A percentile compares a stretch with the other conserved stretches of the same genome.
Evolutionary conservation across 2,329 filamentous ascomycete genomes (phyloP).

Genomic region (Gremmenia infestans): DNA sequence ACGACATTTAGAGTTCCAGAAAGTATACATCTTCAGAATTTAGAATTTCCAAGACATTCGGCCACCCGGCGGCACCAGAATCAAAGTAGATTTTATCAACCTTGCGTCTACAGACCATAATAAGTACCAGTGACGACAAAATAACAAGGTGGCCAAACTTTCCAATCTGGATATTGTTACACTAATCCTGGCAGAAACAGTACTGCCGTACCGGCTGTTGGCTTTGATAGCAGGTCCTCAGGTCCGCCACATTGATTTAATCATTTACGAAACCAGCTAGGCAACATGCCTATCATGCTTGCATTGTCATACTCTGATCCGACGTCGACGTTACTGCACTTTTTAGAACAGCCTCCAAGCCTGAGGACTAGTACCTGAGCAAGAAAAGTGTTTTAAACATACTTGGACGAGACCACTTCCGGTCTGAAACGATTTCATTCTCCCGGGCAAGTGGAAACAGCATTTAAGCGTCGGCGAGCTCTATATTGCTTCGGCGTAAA

Average conservation of each 20-base stretch:
- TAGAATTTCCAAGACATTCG: not conserved
- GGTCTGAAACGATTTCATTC: not conserved
- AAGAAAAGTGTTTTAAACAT: not conserved
- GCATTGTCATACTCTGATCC: too few relatives aligned
- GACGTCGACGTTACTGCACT: too few relatives aligned
- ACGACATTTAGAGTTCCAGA: not conserved
- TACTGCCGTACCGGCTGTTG: not conserved
- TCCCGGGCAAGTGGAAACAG: not conserved
- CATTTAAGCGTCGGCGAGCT: not conserved
- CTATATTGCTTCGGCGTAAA: not conserved
- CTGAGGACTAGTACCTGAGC: not conserved
- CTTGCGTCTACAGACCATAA: not conserved
- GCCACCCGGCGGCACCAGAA: not conserved
- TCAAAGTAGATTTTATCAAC: not conserved
- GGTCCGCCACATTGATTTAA: too few relatives aligned
- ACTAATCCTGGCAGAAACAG: not conserved
- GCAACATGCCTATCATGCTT: too few relatives aligned
- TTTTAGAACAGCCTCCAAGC: too few relatives aligned
- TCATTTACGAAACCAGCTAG: too few relatives aligned
- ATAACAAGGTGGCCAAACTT: slow-evolving; percentile 8
- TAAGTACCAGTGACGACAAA: slow-evolving; percentile 2
- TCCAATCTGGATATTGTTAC: not conserved
- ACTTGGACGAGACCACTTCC: not conserved
- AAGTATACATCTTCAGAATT: not conserved
- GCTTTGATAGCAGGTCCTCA: too few relatives aligned